Evolutionary conservation across 805 yeast species (phyloP).

Genomic region (Candida sphagnicola): DNA sequence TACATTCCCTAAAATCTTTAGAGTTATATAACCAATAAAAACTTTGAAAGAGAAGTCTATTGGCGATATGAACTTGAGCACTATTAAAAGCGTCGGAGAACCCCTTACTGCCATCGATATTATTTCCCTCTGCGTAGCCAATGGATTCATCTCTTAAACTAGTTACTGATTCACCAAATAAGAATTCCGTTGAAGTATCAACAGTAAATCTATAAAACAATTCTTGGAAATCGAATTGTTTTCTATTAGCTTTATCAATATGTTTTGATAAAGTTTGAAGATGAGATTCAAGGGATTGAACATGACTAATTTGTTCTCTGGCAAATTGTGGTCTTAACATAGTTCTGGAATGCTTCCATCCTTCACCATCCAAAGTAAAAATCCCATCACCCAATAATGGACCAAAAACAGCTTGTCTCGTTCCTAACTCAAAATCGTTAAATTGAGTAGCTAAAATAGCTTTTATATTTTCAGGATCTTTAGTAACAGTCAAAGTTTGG

Average conservation of each 20-base stretch:
- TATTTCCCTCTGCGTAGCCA: constrained; percentile 14
- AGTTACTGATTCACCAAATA: constrained; percentile 32
- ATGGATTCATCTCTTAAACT: constrained; percentile 22
- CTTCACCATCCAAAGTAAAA: constrained; percentile 31
- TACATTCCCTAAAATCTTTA: constrained; percentile 17
- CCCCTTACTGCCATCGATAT: constrained; percentile 22
- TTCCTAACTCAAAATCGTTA: constrained; percentile 27
- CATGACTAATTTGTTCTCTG: constrained; percentile 30
- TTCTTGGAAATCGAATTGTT: constrained; percentile 26
- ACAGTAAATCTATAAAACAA: constrained; percentile 28
- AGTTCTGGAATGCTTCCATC: constrained; percentile 34
- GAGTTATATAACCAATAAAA: constrained; percentile 22
- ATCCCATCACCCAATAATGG: constrained; percentile 34
- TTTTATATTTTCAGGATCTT: constrained; percentile 31
- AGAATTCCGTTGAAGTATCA: constrained; percentile 36
- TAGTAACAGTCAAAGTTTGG: constrained; percentile 18
- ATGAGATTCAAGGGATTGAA: constrained; percentile 24
- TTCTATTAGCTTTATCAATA: constrained; percentile 17
- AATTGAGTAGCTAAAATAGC: constrained; percentile 33
- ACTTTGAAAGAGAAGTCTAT: constrained; percentile 30
- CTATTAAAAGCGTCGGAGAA: constrained; percentile 35
- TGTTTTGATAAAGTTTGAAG: constrained; percentile 20
- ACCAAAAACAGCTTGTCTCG: constrained; percentile 23
- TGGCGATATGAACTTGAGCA: constrained; percentile 30
- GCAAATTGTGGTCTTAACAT: constrained; percentile 33